Conservation (phyloP, 2,329 filamentous ascomycete species). For the Juglanconis juglandina region DNA sequence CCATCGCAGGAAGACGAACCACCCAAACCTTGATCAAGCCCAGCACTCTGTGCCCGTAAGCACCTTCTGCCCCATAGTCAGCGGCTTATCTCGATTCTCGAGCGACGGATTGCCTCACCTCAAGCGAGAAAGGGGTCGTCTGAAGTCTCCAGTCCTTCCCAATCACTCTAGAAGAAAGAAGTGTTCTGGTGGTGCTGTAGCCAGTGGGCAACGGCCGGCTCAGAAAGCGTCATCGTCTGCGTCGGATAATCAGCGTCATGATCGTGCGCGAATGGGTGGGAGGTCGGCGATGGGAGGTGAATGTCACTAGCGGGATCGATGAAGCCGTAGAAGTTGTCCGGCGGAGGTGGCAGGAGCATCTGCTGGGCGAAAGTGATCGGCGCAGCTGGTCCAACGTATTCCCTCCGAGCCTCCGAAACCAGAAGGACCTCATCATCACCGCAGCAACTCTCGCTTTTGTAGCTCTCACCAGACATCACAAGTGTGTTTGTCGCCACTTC, state of each 20-base stretch:
- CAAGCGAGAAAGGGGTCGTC: neutral
- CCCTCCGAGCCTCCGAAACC: constrained; percentile 3
- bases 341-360: constrained; percentile 7
- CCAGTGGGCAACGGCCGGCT: constrained; percentile 8
- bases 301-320: constrained; percentile 1
- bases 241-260: constrained; percentile 14
- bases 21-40: no score
- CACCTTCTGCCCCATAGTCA: neutral
- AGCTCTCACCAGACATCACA: neutral
- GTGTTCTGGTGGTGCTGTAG: constrained; percentile 11
- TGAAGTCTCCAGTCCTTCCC: neutral
- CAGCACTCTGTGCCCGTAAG: no score
- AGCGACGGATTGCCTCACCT: neutral
- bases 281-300: constrained; percentile 2
- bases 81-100: neutral
- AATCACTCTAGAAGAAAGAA: constrained; percentile 9
- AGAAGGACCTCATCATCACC: constrained; percentile 5
- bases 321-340: constrained; percentile 12
- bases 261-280: constrained; percentile 1
- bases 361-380: constrained; percentile 4
- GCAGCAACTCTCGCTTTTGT: neutral
- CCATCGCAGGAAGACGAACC: no score
- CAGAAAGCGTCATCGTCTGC: constrained; percentile 9
- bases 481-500: neutral
- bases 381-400: neutral